A percentile compares a stretch with the other conserved stretches of the same genome.
These are phyloP conservation scores for Cladosporium sp. DNA, from an alignment of 2,329 filamentous ascomycete genomes.

Conservation along the genomic window DNA sequence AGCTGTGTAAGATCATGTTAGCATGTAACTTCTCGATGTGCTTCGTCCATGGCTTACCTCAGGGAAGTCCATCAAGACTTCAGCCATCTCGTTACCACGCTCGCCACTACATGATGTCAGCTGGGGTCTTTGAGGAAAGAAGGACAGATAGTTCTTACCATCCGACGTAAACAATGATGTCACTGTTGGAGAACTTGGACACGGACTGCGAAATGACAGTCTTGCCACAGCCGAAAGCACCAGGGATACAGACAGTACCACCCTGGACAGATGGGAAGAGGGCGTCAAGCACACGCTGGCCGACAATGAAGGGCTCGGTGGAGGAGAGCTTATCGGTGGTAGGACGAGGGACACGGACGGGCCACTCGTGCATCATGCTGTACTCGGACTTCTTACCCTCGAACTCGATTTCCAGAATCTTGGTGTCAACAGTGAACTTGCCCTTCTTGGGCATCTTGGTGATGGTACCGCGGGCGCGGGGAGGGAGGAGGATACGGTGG, in stretches of 20 bases:
- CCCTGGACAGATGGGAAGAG: conserved; percentile 96
- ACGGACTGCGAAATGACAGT: conserved; percentile 98
- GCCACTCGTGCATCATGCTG: conserved; percentile 99
- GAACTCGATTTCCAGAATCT: conserved; percentile 47
- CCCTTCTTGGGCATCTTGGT: conserved; percentile 86
- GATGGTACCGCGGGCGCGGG: conserved; percentile 84
- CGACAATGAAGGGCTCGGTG: conserved; percentile 88
- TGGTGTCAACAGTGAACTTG: conserved; percentile 65
- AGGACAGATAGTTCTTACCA: conserved; percentile 33
- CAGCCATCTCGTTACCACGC: conserved; percentile 98
- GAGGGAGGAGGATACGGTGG: conserved; percentile 89
- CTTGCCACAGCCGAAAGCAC: conserved; percentile 98
- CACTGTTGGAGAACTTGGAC: conserved; percentile 99
- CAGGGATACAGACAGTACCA: conserved; percentile 95
- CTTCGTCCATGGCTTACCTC: conserved; percentile 49
- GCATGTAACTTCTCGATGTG: conserved; percentile 1
- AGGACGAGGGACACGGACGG: conserved; percentile 90
- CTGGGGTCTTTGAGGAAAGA: neutral
- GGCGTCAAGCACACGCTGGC: conserved; percentile 92
- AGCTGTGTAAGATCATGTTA: conserved; percentile 48
- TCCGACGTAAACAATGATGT: conserved; percentile 97
- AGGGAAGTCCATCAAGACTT: conserved; percentile 99
- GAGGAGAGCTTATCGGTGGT: conserved; percentile 88
- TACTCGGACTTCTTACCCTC: conserved; percentile 53
- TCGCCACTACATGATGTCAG: conserved; percentile 56